Base-by-base conservation (phyloP, 768 basidiomycete genomes). In the Serendipita sp. region DNA sequence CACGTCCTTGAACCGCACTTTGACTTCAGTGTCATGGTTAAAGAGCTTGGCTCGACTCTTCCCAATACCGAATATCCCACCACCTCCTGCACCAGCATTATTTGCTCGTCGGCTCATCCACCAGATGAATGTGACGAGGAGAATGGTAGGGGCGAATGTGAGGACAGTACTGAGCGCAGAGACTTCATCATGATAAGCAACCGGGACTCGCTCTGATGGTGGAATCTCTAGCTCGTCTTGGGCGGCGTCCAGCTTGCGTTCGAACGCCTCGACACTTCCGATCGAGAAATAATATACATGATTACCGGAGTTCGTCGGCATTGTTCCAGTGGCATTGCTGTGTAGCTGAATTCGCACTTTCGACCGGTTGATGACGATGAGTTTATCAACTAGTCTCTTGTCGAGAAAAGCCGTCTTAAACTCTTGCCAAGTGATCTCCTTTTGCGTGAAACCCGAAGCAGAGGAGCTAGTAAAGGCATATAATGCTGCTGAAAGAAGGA, bases 351-450 rank as follows among this genome's bases (percentile, higher is more conserved):
- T 86, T 64, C 94, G 88, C 64, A 98, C 95, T 71, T 82, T 87
- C 66, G 83, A 82, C 33, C 91, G 83, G 73, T 97, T 98, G 71
- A 97, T 81, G 65, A 98, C 95, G 63, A 84, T 81, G 64, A 98
- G 84, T 70, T 85, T 92, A 69, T 97, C 93, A 43, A 99, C 95
- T 63, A 97, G 82, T 46, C 92, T 95, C 72, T 94, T 93, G 75
- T 95, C 88, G 52, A 99, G 86, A 78, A 99, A 91, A 8, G 92
- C 91, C 50, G 91, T 94, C 62, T 93, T 85, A 78, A 99, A 99
- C 75, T 98, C 96, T 75, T 97, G 94, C 95, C 96, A 99, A 67
- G 96, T 99, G 68, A 99, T 98, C 76, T 99, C 96, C 65, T 88
- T 83, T 1, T 87, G 83, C 10, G 37, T 44, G 29, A 76, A 74